Evolutionary conservation across 768 basidiomycete genomes (phyloP).

Genomic region (Rhodotorula diobovata): DNA sequence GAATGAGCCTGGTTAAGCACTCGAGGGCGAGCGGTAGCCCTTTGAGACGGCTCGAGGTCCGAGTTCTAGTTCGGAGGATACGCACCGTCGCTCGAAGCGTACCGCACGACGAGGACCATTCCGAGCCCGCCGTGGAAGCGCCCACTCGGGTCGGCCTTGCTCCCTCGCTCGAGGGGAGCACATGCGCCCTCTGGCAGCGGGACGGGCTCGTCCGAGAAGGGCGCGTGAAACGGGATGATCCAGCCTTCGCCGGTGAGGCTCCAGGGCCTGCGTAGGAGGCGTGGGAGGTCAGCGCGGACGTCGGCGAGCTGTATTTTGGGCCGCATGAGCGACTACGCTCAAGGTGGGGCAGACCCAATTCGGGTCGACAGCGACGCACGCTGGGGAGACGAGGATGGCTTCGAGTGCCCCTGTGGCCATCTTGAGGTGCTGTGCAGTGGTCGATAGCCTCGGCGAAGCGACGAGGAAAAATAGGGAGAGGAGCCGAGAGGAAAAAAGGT

Average conservation of each 20-base stretch:
- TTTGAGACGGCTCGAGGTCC: no score
- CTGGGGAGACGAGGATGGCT: background rate
- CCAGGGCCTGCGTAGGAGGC: constrained; percentile 4
- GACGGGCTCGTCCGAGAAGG: constrained; percentile 9
- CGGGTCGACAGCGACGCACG: background rate
- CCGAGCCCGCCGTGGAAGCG: constrained; percentile 22
- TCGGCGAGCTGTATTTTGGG: background rate
- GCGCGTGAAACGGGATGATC: constrained; percentile 21
- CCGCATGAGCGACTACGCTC: background rate
- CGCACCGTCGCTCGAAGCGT: constrained; percentile 1
- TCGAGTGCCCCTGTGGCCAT: background rate
- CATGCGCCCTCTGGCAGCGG: background rate
- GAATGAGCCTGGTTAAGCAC: no score
- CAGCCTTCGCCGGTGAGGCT: constrained; percentile 17
- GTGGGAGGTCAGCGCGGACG: background rate
- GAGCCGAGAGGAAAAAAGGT: no score
- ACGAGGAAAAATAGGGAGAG: background rate
- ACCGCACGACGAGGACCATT: constrained; percentile 21
- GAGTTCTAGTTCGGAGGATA: no score
- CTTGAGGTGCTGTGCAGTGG: background rate
- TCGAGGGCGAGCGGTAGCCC: no score
- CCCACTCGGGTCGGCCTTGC: background rate
- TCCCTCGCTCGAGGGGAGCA: constrained; percentile 6
- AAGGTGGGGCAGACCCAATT: background rate
- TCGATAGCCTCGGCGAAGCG: no score